Base-by-base conservation (phyloP, 1,284 basidiomycete species). In the Trametes polyzona region DNA sequence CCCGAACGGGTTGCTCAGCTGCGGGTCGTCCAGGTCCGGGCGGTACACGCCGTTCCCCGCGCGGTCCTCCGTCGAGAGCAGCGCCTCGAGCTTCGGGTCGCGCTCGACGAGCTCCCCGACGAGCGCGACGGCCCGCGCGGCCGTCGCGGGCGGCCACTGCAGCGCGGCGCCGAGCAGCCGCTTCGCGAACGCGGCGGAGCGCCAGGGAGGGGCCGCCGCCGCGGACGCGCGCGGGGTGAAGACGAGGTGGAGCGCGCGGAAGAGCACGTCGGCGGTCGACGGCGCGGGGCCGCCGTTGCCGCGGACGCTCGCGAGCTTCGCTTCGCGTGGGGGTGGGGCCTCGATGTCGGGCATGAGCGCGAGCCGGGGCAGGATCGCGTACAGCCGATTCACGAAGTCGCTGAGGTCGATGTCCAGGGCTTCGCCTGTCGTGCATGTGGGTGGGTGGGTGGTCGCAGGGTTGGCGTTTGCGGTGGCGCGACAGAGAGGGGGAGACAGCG, bases 341-440 rank as follows among this genome's bases (percentile, higher is more conserved):
- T 87, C 84, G 60, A 86, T 75, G 64, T 82, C 78, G 21, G 78
- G 71, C 59, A 78, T 72, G 55, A 86, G 71, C 62, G 82, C 81
- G 63, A 91, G 74, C 10, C 84, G 79, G 14, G 85, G 76, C 63
- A 93, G 83, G 64, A 89, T 76, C 32, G 83, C 75, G 74, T 94
- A 95, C 14, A 95, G 78, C 39, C 84, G 82, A 52, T 85, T 84
- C 68, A 95, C 83, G 70, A 99, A 96, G 67, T 97, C 96, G 65
- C 80, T 83, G 47, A 99, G 80, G 78, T 99, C 97, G 68, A 99
- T 92, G 68, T 96, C 96, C 65, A 99, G 83, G 21, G 96, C 92
- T 78, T 99, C 96, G 56, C 93, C 93, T 95, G 63, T 19, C 10
- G 39, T 55, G 32, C 40, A 35, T 21, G 39, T 36, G 53, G 39